These are phyloP conservation scores for Lepidium sativum DNA, from an alignment of 345 rosid genomes.

Conservation along the genomic window DNA sequence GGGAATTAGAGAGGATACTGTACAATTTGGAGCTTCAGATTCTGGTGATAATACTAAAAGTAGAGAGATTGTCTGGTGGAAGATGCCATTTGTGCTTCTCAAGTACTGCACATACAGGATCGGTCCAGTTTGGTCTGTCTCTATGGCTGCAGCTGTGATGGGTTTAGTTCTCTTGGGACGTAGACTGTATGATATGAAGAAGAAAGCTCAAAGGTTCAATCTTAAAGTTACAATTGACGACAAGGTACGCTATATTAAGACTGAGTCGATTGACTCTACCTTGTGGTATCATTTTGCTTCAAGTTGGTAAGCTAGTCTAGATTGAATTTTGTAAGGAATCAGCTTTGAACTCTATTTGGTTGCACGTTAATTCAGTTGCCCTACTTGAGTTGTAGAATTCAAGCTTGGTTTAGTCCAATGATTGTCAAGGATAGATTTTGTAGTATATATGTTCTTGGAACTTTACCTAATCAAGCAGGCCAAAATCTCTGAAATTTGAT, in stretches of 20 bases:
- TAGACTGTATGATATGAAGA: conserved; percentile 64
- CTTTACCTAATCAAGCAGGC: too few species aligned
- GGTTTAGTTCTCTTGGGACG: conserved; percentile 73
- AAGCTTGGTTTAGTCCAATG: neutral
- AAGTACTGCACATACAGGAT: conserved; percentile 62
- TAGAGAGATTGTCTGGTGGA: conserved; percentile 63
- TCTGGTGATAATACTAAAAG: conserved; percentile 32
- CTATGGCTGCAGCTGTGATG: conserved; percentile 87
- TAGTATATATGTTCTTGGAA: too few species aligned
- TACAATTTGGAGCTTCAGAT: conserved; percentile 16
- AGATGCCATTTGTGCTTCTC: conserved; percentile 77
- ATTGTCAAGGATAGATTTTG: too few species aligned
- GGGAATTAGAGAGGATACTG: neutral
- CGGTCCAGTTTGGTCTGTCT: conserved; percentile 79
- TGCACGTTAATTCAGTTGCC: too few species aligned
- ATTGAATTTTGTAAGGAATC: neutral
- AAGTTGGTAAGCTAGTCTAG: neutral
- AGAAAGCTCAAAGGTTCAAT: conserved; percentile 56
- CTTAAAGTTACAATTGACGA: conserved; percentile 83
- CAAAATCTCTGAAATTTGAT: too few species aligned
- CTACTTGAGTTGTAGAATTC: too few species aligned
- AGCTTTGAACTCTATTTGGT: neutral
- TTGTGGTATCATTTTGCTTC: neutral
- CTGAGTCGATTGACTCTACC: neutral
- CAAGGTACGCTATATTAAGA: conserved; percentile 40